These are phyloP conservation scores for Tremella fuciformis DNA, from an alignment of 768 basidiomycete species.

Conservation along the genomic window DNA sequence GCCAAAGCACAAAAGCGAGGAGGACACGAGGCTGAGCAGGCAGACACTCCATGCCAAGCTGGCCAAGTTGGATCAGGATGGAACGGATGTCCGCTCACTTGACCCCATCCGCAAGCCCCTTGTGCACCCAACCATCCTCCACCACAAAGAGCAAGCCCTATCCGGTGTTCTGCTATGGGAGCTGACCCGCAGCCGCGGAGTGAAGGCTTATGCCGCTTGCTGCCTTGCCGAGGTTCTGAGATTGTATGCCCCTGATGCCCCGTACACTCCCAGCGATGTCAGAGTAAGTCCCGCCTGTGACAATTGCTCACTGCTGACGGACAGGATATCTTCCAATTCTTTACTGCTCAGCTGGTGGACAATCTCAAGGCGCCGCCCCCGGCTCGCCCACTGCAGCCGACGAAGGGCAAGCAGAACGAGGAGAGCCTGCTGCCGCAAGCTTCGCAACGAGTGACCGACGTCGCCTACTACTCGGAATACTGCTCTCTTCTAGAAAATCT, in stretches of 20 bases:
- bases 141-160: conserved; percentile 72
- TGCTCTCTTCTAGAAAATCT: conserved; percentile 91
- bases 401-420: conserved; percentile 26
- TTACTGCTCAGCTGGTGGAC: conserved; percentile 76
- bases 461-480: conserved; percentile 86
- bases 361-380: conserved; percentile 51
- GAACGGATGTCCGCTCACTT: conserved; percentile 72
- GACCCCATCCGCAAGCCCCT: conserved; percentile 71
- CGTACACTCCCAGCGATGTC: conserved; percentile 82
- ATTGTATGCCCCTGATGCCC: conserved; percentile 94
- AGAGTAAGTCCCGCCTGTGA: conserved; percentile 47
- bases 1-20: conserved; percentile 8
- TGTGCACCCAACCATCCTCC: conserved; percentile 70
- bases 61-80: conserved; percentile 80
- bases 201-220: conserved; percentile 91
- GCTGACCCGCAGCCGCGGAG: conserved; percentile 61
- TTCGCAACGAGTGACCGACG: conserved; percentile 57
- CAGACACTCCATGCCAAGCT: conserved; percentile 57
- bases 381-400: conserved; percentile 25
- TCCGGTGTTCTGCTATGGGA: neutral
- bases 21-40: neutral
- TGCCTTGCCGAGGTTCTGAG: conserved; percentile 91
- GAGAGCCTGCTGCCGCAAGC: conserved; percentile 13
- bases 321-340: conserved; percentile 94
- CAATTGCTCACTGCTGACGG: conserved; percentile 1